phyloP scores from a whole-genome alignment of 2,329 filamentous ascomycete species.

The Penicillium sp. region DNA sequence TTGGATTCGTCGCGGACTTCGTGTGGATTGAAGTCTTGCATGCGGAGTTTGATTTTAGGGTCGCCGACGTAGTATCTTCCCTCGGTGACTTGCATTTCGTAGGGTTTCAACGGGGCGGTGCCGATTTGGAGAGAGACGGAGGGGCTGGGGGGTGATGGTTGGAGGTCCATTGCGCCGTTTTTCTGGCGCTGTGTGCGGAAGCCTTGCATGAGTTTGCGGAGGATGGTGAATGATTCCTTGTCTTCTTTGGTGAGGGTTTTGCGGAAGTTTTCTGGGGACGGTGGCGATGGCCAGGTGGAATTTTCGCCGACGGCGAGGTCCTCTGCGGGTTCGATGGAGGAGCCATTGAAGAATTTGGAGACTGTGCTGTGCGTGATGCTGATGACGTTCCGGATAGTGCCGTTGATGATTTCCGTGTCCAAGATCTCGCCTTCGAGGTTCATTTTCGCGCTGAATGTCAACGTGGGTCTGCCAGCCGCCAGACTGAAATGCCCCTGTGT shows the following conservation, averaged over 20 bases:
- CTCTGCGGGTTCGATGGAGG: constrained; percentile 17
- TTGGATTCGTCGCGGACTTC: constrained; percentile 44
- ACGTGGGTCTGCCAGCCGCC: constrained; percentile 55
- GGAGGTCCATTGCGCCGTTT: constrained; percentile 46
- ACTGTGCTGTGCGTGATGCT: constrained; percentile 54
- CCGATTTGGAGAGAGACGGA: constrained; percentile 34
- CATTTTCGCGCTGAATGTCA: constrained; percentile 65
- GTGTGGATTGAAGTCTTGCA: constrained; percentile 37
- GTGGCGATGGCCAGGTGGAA: constrained; percentile 20
- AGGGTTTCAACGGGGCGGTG: constrained; percentile 26
- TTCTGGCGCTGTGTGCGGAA: constrained; percentile 40
- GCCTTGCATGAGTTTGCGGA: constrained; percentile 45
- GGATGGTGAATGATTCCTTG: constrained; percentile 36
- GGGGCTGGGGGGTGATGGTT: constrained; percentile 19
- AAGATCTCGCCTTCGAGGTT: constrained; percentile 56
- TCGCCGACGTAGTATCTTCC: constrained; percentile 46
- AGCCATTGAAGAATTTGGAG: constrained; percentile 41
- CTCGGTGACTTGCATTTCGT: constrained; percentile 32
- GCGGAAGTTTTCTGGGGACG: constrained; percentile 25
- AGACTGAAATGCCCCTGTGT: constrained; percentile 60
- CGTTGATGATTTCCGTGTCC: constrained; percentile 59
- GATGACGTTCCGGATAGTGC: constrained; percentile 59
- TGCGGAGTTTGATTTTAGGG: constrained; percentile 44
- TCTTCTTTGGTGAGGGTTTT: constrained; percentile 39
- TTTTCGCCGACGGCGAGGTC: constrained; percentile 38